Evolutionary conservation across 768 basidiomycete genomes (phyloP).

Genomic region (Phlegmacium glaucopus): DNA sequence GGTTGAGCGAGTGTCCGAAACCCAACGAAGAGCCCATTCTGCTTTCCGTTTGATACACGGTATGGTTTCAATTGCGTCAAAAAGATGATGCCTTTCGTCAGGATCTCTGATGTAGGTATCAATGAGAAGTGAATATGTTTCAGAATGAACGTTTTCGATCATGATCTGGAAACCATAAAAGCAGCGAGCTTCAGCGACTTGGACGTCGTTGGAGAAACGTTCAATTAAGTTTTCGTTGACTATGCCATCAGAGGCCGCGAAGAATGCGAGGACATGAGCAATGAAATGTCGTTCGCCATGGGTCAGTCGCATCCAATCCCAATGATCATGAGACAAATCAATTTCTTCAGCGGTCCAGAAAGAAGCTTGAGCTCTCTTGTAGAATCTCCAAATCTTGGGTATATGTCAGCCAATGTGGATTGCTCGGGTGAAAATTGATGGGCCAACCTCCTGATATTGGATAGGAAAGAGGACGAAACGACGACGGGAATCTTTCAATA

Average conservation of each 20-base stretch:
- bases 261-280: conserved; percentile 94
- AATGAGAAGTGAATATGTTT: conserved; percentile 96
- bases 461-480: conserved; percentile 96
- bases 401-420: not conserved
- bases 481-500: conserved; percentile 74
- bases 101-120: conserved; percentile 94
- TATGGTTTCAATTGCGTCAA: conserved; percentile 91
- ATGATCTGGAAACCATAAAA: conserved; percentile 99
- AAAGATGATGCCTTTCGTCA: conserved; percentile 72
- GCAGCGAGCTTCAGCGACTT: conserved; percentile 90
- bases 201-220: conserved; percentile 93
- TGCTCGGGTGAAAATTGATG: not conserved
- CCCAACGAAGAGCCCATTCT: conserved; percentile 94
- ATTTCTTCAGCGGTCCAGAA: conserved; percentile 97
- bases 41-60: conserved; percentile 92
- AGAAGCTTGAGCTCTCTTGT: conserved; percentile 94
- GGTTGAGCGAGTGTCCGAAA: conserved; percentile 71
- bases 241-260: conserved; percentile 96
- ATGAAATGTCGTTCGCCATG: conserved; percentile 91
- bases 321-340: conserved; percentile 86
- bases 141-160: conserved; percentile 99
- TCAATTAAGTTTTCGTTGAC: conserved; percentile 97
- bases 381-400: conserved; percentile 90
- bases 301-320: conserved; percentile 88
- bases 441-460: conserved; percentile 80